phyloP scores from a whole-genome alignment of 2,329 filamentous ascomycete genomes.

The Cytospora paraplurivora region DNA sequence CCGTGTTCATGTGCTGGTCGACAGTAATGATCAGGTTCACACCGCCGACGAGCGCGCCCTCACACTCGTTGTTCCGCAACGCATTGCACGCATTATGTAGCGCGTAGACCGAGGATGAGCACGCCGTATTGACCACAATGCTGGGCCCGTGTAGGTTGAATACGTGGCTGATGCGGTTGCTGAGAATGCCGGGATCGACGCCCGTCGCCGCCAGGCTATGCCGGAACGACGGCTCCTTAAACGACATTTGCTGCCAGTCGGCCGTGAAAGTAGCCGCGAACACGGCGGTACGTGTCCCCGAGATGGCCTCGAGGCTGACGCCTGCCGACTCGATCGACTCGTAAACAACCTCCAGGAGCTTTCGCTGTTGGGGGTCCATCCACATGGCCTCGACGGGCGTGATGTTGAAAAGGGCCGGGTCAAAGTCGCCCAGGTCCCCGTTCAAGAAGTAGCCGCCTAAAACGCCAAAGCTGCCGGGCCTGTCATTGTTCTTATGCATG shows the following conservation, averaged over 20 bases:
- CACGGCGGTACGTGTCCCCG: conserved; percentile 19
- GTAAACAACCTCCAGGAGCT: conserved; percentile 20
- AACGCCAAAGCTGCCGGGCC: not conserved
- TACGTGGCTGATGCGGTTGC: conserved; percentile 56
- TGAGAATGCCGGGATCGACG: conserved; percentile 50
- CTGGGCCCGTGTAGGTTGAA: conserved; percentile 55
- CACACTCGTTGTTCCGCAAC: conserved; percentile 23
- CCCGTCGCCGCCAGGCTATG: conserved; percentile 52
- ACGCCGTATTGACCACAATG: conserved; percentile 58
- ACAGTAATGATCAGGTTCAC: conserved; percentile 45
- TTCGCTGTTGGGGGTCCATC: not conserved
- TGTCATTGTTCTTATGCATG: not conserved
- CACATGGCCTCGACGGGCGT: not conserved
- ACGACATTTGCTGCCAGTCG: conserved; percentile 40
- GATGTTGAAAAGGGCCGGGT: not conserved
- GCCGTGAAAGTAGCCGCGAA: conserved; percentile 12
- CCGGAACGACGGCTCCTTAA: conserved; percentile 42
- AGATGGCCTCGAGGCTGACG: conserved; percentile 22
- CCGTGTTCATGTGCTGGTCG: conserved; percentile 41
- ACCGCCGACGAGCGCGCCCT: conserved; percentile 46
- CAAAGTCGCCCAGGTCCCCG: not conserved
- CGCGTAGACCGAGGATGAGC: conserved; percentile 54
- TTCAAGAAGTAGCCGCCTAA: not conserved
- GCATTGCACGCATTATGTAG: conserved; percentile 53
- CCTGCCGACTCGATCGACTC: conserved; percentile 21